These are phyloP conservation scores for Puccinia coronata DNA, from an alignment of 1,284 basidiomycete genomes.

Conservation along the genomic window DNA sequence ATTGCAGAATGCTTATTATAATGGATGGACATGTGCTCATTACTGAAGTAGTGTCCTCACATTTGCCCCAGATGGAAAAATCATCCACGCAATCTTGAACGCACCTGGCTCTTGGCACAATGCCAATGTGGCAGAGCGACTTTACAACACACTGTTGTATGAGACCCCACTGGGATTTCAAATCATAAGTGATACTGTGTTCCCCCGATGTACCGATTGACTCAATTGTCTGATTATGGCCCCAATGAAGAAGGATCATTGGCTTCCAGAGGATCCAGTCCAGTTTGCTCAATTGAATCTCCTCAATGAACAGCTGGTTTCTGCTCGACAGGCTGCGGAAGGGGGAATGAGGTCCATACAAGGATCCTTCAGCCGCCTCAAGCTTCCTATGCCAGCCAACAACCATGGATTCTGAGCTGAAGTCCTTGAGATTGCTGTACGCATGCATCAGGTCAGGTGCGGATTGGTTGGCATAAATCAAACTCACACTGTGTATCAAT, in stretches of 20 bases:
- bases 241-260: not conserved
- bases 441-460: not conserved
- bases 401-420: not conserved
- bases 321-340: no score
- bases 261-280: not conserved
- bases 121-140: not conserved
- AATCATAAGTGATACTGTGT: not conserved
- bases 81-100: no score
- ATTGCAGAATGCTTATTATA: not conserved
- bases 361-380: not conserved
- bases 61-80: no score
- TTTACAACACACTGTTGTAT: not conserved
- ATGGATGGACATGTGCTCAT: constrained; percentile 2
- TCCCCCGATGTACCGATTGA: not conserved
- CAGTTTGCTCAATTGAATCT: not conserved
- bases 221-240: not conserved
- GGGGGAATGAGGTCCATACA: not conserved
- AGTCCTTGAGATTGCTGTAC: not conserved
- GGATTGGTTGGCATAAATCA: not conserved
- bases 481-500: not conserved
- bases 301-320: not conserved
- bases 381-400: not conserved
- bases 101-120: no score
- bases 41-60: not conserved
- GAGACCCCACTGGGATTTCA: not conserved